Evolutionary conservation across 2,329 filamentous ascomycete genomes (phyloP).

Genomic region (Ilyonectria mors-panacis): DNA sequence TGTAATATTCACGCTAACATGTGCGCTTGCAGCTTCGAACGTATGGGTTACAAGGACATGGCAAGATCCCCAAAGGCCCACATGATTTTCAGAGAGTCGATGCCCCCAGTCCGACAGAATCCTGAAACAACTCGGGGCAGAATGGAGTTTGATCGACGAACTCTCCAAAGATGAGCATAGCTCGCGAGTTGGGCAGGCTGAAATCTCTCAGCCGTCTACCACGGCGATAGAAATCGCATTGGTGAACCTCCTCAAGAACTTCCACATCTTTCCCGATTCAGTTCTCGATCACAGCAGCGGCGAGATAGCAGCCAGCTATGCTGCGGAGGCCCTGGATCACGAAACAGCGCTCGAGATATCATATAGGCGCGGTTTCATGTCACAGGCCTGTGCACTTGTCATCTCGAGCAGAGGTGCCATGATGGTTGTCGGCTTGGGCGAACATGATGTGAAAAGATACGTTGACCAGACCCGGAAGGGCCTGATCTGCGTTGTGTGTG

Average conservation of each 20-base stretch:
- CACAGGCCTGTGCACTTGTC: slow-evolving; percentile 25
- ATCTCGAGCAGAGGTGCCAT: slow-evolving; percentile 51
- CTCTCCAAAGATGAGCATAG: slow-evolving; percentile 30
- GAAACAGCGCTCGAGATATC: slow-evolving; percentile 30
- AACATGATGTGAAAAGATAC: slow-evolving; percentile 48
- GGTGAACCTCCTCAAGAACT: slow-evolving; percentile 54
- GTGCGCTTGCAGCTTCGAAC: slow-evolving; percentile 13
- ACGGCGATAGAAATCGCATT: slow-evolving; percentile 61
- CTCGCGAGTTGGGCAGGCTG: slow-evolving; percentile 51
- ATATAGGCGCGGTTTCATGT: slow-evolving; percentile 29
- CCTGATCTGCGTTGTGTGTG: slow-evolving; percentile 52
- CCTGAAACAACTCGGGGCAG: slow-evolving; percentile 21
- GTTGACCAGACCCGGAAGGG: slow-evolving; percentile 38
- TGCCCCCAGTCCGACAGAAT: slow-evolving; percentile 10
- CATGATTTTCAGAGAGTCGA: slow-evolving; percentile 44
- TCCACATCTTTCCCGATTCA: slow-evolving; percentile 46
- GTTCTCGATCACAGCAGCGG: slow-evolving; percentile 58
- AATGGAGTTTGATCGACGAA: slow-evolving; percentile 45
- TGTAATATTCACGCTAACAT: background rate
- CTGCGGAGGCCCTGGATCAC: slow-evolving; percentile 35
- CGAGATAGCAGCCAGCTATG: slow-evolving; percentile 58
- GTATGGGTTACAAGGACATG: slow-evolving; percentile 34
- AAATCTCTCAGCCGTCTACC: slow-evolving; percentile 56
- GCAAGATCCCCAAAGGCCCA: slow-evolving; percentile 42
- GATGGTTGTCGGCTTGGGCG: slow-evolving; percentile 57